Conservation (phyloP, 179 eudicot species). For the Silene noctiflora region DNA sequence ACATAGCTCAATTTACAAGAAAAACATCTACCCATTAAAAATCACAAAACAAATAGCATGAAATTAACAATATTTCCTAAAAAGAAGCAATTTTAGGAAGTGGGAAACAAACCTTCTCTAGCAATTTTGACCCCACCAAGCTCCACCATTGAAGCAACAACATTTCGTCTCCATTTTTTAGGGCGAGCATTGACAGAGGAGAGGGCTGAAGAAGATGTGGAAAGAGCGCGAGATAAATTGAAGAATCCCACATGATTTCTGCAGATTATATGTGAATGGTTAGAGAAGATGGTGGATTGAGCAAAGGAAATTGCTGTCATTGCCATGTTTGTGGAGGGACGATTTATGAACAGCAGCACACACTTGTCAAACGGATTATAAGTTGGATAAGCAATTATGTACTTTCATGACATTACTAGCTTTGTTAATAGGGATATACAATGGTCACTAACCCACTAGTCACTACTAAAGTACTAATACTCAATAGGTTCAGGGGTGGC, state of each 20-base stretch:
- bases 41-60: background rate
- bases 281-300: constrained; percentile 39
- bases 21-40: constrained; percentile 6
- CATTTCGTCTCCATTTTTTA: constrained; percentile 37
- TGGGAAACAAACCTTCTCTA: constrained; percentile 45
- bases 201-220: constrained; percentile 28
- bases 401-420: too few species aligned
- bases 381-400: background rate
- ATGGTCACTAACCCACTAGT: too few species aligned
- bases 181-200: constrained; percentile 18
- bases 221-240: constrained; percentile 28
- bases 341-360: background rate
- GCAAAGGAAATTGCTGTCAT: constrained; percentile 27
- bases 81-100: constrained; percentile 12
- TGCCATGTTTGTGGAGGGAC: background rate
- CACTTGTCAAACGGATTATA: background rate
- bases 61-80: background rate
- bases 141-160: constrained; percentile 47
- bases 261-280: constrained; percentile 27
- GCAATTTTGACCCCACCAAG: constrained; percentile 56
- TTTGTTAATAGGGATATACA: too few species aligned
- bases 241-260: constrained; percentile 24
- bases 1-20: too few species aligned
- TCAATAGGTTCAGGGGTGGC: too few species aligned
- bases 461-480: too few species aligned